phyloP scores from a whole-genome alignment of 495 filamentous ascomycete species.

The Penicillium samsonianum region DNA sequence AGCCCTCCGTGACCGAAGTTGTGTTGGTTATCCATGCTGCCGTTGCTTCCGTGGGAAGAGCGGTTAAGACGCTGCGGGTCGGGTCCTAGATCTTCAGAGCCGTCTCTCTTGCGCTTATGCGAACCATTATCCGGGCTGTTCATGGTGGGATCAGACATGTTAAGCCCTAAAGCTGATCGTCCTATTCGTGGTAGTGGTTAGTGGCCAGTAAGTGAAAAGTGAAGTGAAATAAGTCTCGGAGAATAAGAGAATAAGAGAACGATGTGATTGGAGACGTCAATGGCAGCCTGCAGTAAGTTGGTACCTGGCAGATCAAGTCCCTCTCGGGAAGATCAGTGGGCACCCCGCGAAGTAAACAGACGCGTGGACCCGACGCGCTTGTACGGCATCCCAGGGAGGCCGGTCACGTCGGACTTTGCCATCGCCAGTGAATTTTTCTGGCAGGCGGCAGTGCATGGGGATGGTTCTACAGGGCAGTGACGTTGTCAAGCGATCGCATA shows the following conservation, averaged over 20 bases:
- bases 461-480: conserved; percentile 1
- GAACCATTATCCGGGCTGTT: conserved; percentile 39
- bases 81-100: conserved; percentile 44
- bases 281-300: conserved; percentile 8
- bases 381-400: background rate
- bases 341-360: conserved; percentile 25
- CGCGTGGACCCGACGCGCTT: conserved; percentile 21
- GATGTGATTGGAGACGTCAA: conserved; percentile 8
- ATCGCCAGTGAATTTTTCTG: background rate
- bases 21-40: conserved; percentile 45
- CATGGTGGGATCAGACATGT: conserved; percentile 48
- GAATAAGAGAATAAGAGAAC: background rate
- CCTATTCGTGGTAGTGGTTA: conserved; percentile 17
- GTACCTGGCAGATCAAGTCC: conserved; percentile 12
- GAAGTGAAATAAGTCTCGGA: conserved; percentile 11
- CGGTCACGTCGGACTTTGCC: background rate
- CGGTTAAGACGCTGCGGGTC: conserved; percentile 47
- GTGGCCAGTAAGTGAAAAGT: conserved; percentile 17
- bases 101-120: conserved; percentile 51
- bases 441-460: background rate
- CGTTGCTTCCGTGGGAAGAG: conserved; percentile 49
- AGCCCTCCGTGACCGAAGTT: conserved; percentile 44
- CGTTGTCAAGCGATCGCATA: background rate
- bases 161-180: conserved; percentile 16
- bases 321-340: conserved; percentile 18